Conservation (phyloP, 2,329 filamentous ascomycete genomes). For the Colletotrichum simmondsii region DNA sequence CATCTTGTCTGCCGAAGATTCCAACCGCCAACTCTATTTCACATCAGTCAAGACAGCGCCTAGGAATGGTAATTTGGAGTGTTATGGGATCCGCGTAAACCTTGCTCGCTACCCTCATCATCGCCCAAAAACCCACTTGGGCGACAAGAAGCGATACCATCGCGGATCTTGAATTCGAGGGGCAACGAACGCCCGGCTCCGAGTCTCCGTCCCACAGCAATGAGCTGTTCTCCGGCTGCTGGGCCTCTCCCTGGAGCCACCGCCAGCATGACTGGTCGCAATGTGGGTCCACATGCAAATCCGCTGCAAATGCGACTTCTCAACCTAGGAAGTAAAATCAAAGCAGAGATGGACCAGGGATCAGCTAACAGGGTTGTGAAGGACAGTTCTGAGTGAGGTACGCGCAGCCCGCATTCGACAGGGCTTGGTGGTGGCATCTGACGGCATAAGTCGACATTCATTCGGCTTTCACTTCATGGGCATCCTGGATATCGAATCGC, state of each 20-base stretch:
- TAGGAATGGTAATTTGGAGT: not conserved
- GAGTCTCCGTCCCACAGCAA: constrained; percentile 12
- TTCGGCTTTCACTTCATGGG: constrained; percentile 12
- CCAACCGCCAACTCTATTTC: constrained; percentile 14
- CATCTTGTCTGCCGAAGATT: constrained; percentile 1
- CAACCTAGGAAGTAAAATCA: constrained; percentile 21
- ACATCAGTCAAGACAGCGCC: not conserved
- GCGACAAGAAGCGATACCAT: constrained; percentile 15
- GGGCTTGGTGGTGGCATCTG: constrained; percentile 16
- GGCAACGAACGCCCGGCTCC: constrained; percentile 23
- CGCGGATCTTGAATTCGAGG: constrained; percentile 10
- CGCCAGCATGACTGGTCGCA: constrained; percentile 25
- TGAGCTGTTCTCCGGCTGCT: constrained; percentile 31
- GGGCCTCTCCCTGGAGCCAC: constrained; percentile 28
- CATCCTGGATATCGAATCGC: constrained; percentile 18
- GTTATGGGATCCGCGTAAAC: not conserved
- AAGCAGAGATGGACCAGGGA: constrained; percentile 23
- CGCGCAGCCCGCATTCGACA: constrained; percentile 23
- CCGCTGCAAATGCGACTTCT: constrained; percentile 27
- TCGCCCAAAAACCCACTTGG: constrained; percentile 11
- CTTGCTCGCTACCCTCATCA: constrained; percentile 1
- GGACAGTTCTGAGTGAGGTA: constrained; percentile 21
- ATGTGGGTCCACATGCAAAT: constrained; percentile 27
- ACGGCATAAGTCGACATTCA: constrained; percentile 23
- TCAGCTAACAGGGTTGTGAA: constrained; percentile 25